These are phyloP conservation scores for Radiomyces spectabilis DNA, from an alignment of 192 early-diverging fungal species.

Conservation along the genomic window DNA sequence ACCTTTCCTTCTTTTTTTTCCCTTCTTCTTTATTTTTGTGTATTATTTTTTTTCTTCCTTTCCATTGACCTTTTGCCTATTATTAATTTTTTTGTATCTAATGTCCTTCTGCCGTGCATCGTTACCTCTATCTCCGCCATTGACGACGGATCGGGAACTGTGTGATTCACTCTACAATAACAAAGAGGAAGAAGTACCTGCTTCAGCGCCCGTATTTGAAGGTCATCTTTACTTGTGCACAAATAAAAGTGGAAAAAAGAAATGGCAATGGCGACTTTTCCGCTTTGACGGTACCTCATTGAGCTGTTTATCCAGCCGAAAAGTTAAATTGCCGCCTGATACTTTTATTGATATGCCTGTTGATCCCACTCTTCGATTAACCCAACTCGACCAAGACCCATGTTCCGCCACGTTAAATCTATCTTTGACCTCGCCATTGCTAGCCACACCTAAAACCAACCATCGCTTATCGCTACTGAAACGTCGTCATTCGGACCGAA, in stretches of 20 bases:
- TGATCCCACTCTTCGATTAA: background rate
- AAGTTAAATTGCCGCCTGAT: slow-evolving; percentile 18
- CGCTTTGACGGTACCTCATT: slow-evolving; percentile 29
- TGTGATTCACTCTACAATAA: background rate
- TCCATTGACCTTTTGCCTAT: background rate
- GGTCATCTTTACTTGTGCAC: slow-evolving; percentile 23
- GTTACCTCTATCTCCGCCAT: background rate
- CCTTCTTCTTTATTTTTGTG: background rate
- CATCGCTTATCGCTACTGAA: background rate
- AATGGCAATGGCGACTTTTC: slow-evolving; percentile 30
- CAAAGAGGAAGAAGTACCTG: slow-evolving; percentile 15
- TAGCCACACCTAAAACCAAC: slow-evolving; percentile 20
- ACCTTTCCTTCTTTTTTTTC: background rate
- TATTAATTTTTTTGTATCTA: background rate
- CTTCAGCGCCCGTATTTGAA: slow-evolving; percentile 25
- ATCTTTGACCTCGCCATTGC: slow-evolving; percentile 13
- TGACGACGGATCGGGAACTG: background rate
- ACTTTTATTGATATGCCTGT: background rate
- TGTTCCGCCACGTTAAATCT: too few species aligned
- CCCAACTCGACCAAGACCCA: background rate
- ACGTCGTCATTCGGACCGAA: background rate
- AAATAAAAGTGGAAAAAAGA: slow-evolving; percentile 23
- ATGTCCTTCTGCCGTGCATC: background rate
- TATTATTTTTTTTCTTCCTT: slow-evolving; percentile 1
- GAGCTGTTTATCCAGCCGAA: slow-evolving; percentile 22